These are phyloP conservation scores for Botrytis tulipae DNA, from an alignment of 2,329 filamentous ascomycete species.

Conservation along the genomic window DNA sequence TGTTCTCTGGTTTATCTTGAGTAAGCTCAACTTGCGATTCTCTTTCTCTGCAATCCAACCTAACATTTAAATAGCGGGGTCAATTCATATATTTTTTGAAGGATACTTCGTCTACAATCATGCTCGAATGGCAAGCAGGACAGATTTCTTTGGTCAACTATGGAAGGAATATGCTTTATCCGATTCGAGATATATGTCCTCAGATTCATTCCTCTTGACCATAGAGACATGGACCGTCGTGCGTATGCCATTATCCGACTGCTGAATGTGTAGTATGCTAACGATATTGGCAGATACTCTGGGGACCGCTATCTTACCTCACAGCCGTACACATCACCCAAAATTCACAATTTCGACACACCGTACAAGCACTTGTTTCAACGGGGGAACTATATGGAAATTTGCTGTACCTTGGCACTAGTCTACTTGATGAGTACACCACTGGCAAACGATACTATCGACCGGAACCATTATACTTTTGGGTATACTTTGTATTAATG, in stretches of 20 bases:
- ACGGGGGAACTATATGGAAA: conserved; percentile 48
- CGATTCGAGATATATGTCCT: conserved; percentile 54
- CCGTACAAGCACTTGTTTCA: conserved; percentile 46
- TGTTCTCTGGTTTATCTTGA: conserved; percentile 36
- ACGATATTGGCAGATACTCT: conserved; percentile 45
- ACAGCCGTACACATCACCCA: conserved; percentile 48
- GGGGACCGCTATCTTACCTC: conserved; percentile 58
- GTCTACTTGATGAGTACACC: conserved; percentile 48
- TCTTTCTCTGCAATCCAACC: conserved; percentile 33
- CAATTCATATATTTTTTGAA: conserved; percentile 37
- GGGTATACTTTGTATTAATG: conserved; percentile 61
- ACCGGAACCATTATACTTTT: conserved; percentile 60
- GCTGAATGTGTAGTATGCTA: neutral
- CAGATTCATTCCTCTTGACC: conserved; percentile 51
- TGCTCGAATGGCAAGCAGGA: conserved; percentile 42
- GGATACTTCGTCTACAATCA: conserved; percentile 52
- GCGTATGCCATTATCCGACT: conserved; percentile 6
- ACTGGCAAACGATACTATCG: conserved; percentile 52
- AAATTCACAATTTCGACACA: conserved; percentile 48
- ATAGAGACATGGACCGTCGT: conserved; percentile 54
- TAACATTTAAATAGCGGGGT: conserved; percentile 39
- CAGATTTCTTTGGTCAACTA: conserved; percentile 50
- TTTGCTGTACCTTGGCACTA: conserved; percentile 60
- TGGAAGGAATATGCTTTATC: conserved; percentile 60
- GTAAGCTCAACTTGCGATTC: conserved; percentile 44